Base-by-base conservation (phyloP, 2,329 filamentous ascomycete species). In the Fusarium gaditjirri region DNA sequence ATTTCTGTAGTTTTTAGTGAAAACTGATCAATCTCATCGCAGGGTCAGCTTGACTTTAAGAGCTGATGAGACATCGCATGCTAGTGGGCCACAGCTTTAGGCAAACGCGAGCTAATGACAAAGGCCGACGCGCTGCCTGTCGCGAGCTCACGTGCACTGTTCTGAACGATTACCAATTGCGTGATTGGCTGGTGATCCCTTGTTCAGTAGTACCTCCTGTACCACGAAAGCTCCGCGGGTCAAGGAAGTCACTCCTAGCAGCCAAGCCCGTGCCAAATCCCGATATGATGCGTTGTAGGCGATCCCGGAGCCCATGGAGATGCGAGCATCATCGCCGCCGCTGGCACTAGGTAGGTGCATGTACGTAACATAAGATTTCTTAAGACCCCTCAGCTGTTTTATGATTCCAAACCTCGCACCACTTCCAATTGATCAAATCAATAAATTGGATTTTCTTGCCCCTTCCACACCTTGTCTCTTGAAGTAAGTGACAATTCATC, bases 61-160 rank as follows among this genome's bases (percentile, higher is more conserved):
- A 76, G 72, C 68, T 68, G 63, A 58, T 66, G 57, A 49, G 59
- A 65, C 68, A 75, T 61, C 70, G 70, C 71, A 70, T 66, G 59
- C 69, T 70, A 73, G 69, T 60, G 54, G 69, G 75, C 60, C 74
- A 66, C 61, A 78, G 73, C 74, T 76, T 57, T 75, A 77, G 76
- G 78, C 78, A 80, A 78, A 79, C 79, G 78, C 79, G 78, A 71
- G 75, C 65, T 35, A 54, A 23, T 43, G 61, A 61, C 75, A 76
- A 61, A 70, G 69, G 39, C 55, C 72, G 46, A 65, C 74, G 78
- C 63, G 65, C 58, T 60, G 44, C 58, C 44, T 60, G 62, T 72
- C 80, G 73, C 79, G 80, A 61, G 17, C 21, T 81, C 80, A 81
- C 79, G 78, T 81, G 80, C 25, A 6, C 6, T 41, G 42, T 27